phyloP scores from a whole-genome alignment of 176 grass and related monocot species.

The Bonia amplexicaulis region DNA sequence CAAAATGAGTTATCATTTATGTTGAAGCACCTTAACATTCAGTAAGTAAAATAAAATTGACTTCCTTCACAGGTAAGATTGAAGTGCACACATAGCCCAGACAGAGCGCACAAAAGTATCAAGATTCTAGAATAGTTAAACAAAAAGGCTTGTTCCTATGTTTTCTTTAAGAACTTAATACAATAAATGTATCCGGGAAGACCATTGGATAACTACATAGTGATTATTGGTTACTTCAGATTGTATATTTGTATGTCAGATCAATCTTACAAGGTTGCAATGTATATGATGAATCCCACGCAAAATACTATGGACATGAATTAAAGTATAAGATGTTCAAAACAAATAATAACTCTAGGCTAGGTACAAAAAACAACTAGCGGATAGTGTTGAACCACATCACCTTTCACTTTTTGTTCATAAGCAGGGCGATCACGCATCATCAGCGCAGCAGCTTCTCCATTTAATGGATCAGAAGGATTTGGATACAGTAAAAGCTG shows the following conservation, averaged over 20 bases:
- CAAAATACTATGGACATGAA: background rate
- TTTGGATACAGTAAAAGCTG: constrained; percentile 89
- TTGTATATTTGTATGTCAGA: background rate
- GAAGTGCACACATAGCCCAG: background rate
- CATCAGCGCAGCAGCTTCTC: constrained; percentile 85
- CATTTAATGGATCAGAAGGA: constrained; percentile 90
- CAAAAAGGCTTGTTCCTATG: background rate
- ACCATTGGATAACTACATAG: background rate
- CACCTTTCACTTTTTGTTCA: constrained; percentile 90
- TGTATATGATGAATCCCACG: background rate
- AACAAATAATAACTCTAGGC: constrained; percentile 1
- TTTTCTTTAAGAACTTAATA: background rate
- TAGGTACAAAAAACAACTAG: background rate
- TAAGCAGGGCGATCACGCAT: constrained; percentile 89
- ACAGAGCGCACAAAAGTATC: background rate
- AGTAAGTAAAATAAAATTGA: background rate
- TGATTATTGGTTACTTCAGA: background rate
- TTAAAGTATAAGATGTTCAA: background rate
- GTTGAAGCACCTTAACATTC: background rate
- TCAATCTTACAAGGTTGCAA: background rate
- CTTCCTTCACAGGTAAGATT: background rate
- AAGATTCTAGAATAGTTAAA: background rate
- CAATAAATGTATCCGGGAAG: background rate
- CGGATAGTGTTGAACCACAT: background rate
- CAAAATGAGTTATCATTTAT: background rate